Evolutionary conservation across 306 rosid genomes (phyloP).

Genomic region (Cucumis melo): DNA sequence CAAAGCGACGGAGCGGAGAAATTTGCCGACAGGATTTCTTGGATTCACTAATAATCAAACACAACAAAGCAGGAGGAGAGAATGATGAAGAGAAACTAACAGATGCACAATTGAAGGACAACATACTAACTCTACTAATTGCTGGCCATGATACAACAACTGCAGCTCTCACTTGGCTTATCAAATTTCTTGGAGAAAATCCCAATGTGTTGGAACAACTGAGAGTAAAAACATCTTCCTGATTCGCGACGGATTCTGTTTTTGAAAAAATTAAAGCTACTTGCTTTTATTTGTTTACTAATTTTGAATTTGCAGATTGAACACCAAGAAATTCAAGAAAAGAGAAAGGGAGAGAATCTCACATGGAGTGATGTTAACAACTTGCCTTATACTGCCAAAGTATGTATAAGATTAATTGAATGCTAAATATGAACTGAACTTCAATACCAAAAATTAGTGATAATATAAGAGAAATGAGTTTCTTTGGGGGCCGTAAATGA

Average conservation of each 20-base stretch:
- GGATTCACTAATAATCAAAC: conserved; percentile 54
- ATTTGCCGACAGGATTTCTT: conserved; percentile 60
- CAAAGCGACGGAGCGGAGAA: conserved; percentile 46
- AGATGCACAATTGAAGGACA: conserved; percentile 72
- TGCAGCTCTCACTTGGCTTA: conserved; percentile 79
- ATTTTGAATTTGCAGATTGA: conserved; percentile 48
- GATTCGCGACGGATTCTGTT: background rate
- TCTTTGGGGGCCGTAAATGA: background rate
- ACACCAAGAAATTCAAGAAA: conserved; percentile 43
- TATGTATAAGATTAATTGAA: background rate
- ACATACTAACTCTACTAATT: conserved; percentile 55
- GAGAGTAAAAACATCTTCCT: conserved; percentile 28
- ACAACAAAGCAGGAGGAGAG: conserved; percentile 30
- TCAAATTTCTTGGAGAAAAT: conserved; percentile 70
- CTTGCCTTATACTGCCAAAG: conserved; percentile 74
- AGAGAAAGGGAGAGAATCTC: conserved; percentile 42
- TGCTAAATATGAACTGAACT: background rate
- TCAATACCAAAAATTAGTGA: background rate
- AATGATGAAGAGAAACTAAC: conserved; percentile 51
- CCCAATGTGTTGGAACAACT: conserved; percentile 48
- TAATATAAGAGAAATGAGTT: background rate
- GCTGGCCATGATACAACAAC: conserved; percentile 95
- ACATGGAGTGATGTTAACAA: conserved; percentile 66
- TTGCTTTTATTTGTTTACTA: background rate
- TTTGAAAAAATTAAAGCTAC: background rate